These are phyloP conservation scores for Mycocalia duriaeana DNA, from an alignment of 1,284 basidiomycete species.

Conservation along the genomic window DNA sequence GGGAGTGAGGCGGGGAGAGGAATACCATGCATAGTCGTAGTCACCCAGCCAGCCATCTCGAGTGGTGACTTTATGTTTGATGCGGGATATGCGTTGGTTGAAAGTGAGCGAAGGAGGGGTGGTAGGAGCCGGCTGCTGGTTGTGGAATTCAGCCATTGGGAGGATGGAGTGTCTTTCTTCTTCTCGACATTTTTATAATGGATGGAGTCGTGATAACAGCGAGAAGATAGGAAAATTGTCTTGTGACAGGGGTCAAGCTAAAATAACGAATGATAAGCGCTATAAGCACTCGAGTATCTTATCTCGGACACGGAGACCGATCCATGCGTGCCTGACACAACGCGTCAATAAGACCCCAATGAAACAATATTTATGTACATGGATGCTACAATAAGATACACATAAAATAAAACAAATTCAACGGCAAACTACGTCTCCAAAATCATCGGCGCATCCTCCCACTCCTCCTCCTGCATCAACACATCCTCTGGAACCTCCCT, in stretches of 20 bases:
- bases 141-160: too few species aligned
- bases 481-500: slow-evolving; percentile 13
- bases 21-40: slow-evolving; percentile 68
- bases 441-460: slow-evolving; percentile 19
- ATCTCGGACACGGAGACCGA: background rate
- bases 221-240: background rate
- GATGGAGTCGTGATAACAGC: background rate
- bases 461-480: slow-evolving; percentile 28
- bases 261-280: background rate
- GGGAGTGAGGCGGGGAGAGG: background rate
- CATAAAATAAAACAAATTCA: background rate
- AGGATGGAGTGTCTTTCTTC: too few species aligned
- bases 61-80: slow-evolving; percentile 33
- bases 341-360: background rate
- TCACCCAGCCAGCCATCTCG: slow-evolving; percentile 72
- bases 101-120: background rate
- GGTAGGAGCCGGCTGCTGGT: background rate
- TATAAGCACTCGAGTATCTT: background rate
- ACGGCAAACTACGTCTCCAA: background rate
- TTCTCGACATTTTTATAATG: too few species aligned
- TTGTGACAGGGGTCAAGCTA: background rate
- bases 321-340: background rate
- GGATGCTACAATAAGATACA: slow-evolving; percentile 2
- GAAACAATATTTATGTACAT: background rate
- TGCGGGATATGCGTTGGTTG: background rate